phyloP scores from a whole-genome alignment of 2,329 filamentous ascomycete species.

The Clonostachys solani region DNA sequence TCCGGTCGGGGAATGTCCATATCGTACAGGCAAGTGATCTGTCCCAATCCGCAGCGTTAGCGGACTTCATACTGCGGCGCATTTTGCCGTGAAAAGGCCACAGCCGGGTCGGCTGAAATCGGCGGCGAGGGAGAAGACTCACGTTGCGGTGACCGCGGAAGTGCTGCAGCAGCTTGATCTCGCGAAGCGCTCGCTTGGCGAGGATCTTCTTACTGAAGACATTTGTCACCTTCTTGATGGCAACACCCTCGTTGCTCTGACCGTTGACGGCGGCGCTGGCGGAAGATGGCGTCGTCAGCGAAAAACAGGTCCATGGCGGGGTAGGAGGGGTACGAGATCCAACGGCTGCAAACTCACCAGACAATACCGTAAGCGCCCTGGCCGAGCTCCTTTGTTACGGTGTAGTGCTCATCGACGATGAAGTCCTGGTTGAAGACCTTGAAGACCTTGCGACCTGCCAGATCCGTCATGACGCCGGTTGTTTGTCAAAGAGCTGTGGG shows the following conservation, averaged over 20 bases:
- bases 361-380: slow-evolving; percentile 99
- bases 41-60: not conserved
- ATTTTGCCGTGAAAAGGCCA: not conserved
- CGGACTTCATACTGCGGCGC: not conserved
- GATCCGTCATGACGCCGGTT: slow-evolving; percentile 4
- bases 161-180: slow-evolving; percentile 98
- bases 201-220: slow-evolving; percentile 99
- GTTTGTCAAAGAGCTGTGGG: not conserved
- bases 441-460: slow-evolving; percentile 74
- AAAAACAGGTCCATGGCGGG: slow-evolving; percentile 1
- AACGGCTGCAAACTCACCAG: slow-evolving; percentile 56
- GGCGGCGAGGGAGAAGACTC: slow-evolving; percentile 25
- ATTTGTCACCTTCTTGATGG: slow-evolving; percentile 99
- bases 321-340: slow-evolving; percentile 1
- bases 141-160: slow-evolving; percentile 89
- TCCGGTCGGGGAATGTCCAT: slow-evolving; percentile 98
- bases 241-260: slow-evolving; percentile 87
- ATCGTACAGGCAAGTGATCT: slow-evolving; percentile 99
- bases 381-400: slow-evolving; percentile 96
- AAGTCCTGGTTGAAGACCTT: slow-evolving; percentile 99
- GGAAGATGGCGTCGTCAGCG: slow-evolving; percentile 8
- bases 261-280: slow-evolving; percentile 85
- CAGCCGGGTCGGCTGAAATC: not conserved
- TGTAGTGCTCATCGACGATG: slow-evolving; percentile 96
- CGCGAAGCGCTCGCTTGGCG: slow-evolving; percentile 92